phyloP scores from a whole-genome alignment of 305 asterid genomes.

The Fraxinus velutina region DNA sequence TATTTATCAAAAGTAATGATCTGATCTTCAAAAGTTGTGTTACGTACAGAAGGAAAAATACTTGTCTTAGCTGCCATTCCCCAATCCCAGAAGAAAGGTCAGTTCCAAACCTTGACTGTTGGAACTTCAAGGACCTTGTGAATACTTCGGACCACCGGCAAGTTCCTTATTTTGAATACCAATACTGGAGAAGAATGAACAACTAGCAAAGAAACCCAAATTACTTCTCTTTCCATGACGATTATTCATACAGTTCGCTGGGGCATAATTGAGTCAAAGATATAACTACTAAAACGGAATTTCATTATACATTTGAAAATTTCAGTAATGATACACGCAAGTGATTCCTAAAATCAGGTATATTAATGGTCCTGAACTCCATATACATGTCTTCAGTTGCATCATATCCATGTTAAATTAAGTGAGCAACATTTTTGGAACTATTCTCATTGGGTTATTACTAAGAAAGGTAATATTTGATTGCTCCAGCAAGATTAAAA shows the following conservation, averaged over 20 bases:
- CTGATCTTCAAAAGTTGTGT: slow-evolving; percentile 9
- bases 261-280: not conserved
- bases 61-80: slow-evolving; percentile 56
- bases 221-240: not conserved
- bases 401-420: not conserved
- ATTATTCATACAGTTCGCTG: not conserved
- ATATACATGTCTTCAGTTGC: not conserved
- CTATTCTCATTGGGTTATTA: not conserved
- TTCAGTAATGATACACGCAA: not conserved
- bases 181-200: not conserved
- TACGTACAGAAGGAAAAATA: slow-evolving; percentile 49
- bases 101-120: slow-evolving; percentile 62
- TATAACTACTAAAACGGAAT: not conserved
- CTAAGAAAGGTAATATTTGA: not conserved
- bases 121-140: slow-evolving; percentile 54
- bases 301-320: not conserved
- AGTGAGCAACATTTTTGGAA: not conserved
- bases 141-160: slow-evolving; percentile 54
- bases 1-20: not conserved
- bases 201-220: not conserved
- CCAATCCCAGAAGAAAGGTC: slow-evolving; percentile 63
- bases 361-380: not conserved
- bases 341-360: not conserved
- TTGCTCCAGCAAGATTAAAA: not conserved
- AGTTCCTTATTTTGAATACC: slow-evolving; percentile 34